Evolutionary conservation across 768 basidiomycete species (phyloP).

Genomic region (Fistulinella prunicolor): DNA sequence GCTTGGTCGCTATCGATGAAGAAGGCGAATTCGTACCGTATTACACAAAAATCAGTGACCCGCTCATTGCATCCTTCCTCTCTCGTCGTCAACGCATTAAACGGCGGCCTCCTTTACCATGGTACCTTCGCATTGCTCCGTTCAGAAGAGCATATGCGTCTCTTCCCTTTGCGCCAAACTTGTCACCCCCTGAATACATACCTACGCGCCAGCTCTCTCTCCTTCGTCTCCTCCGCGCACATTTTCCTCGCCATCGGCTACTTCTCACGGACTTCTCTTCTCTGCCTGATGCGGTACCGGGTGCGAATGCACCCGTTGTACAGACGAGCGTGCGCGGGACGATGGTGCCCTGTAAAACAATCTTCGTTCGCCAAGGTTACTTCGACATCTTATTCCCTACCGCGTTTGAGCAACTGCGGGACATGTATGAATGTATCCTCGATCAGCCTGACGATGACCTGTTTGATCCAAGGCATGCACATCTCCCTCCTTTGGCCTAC

Average conservation of each 20-base stretch:
- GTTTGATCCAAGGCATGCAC: conserved; percentile 29
- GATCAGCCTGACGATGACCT: conserved; percentile 44
- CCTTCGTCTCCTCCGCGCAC: conserved; percentile 71
- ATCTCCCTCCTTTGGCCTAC: conserved; percentile 51
- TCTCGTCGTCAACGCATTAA: conserved; percentile 57
- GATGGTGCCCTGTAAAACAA: conserved; percentile 85
- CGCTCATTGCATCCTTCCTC: conserved; percentile 77
- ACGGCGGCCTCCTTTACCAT: conserved; percentile 57
- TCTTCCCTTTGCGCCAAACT: conserved; percentile 88
- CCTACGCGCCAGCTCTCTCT: conserved; percentile 89
- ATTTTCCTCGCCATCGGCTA: conserved; percentile 92
- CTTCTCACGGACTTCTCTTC: conserved; percentile 91
- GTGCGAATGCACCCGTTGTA: conserved; percentile 79
- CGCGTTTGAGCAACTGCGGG: conserved; percentile 75
- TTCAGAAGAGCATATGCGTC: conserved; percentile 63
- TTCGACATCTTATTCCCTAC: conserved; percentile 99
- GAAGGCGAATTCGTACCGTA: conserved; percentile 80
- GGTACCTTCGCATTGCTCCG: conserved; percentile 49
- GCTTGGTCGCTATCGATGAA: conserved; percentile 71
- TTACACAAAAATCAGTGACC: conserved; percentile 83
- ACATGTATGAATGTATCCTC: conserved; percentile 88
- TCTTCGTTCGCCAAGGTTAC: conserved; percentile 91
- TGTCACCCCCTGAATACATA: conserved; percentile 84
- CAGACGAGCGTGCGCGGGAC: conserved; percentile 86
- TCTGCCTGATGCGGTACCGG: conserved; percentile 78